phyloP scores from a whole-genome alignment of 768 basidiomycete species.

The Hemileccinum rubropunctum region DNA sequence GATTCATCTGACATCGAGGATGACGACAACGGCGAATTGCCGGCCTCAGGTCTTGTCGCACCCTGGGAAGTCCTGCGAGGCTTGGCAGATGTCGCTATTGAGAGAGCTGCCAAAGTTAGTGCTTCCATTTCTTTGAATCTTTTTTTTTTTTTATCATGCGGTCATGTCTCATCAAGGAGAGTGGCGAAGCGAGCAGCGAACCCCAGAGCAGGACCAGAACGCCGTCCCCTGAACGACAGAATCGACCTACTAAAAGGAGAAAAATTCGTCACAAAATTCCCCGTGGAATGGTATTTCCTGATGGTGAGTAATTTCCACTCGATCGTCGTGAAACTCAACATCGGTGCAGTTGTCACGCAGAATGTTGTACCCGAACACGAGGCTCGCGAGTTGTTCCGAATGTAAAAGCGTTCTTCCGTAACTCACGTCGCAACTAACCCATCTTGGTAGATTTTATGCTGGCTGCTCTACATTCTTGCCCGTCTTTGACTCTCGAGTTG shows the following conservation, averaged over 20 bases:
- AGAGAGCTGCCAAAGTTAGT: constrained; percentile 72
- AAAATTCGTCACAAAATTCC: constrained; percentile 64
- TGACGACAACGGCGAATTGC: constrained; percentile 76
- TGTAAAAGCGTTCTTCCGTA: constrained; percentile 42
- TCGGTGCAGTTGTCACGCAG: constrained; percentile 71
- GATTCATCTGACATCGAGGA: constrained; percentile 86
- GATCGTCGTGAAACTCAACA: not conserved
- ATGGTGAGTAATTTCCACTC: constrained; percentile 47
- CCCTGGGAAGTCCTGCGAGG: constrained; percentile 85
- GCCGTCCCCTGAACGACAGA: constrained; percentile 67
- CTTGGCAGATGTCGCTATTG: constrained; percentile 76
- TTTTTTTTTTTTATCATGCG: constrained; percentile 3
- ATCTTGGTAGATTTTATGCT: constrained; percentile 67
- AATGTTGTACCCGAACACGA: constrained; percentile 77
- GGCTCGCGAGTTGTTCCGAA: constrained; percentile 81
- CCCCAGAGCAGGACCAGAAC: constrained; percentile 74
- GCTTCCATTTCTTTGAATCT: not conserved
- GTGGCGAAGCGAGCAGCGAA: constrained; percentile 67
- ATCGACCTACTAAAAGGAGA: constrained; percentile 66
- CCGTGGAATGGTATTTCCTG: constrained; percentile 66
- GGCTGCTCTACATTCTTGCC: constrained; percentile 93
- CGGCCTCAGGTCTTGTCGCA: constrained; percentile 77
- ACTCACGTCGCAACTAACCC: constrained; percentile 11
- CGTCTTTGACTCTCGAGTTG: constrained; percentile 77
- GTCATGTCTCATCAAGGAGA: constrained; percentile 50